A percentile compares a stretch with the other conserved stretches of the same genome.
Evolutionary conservation across 1,139 yeast genomes (phyloP).

Genomic region (Magnusiomyces paraingens): DNA sequence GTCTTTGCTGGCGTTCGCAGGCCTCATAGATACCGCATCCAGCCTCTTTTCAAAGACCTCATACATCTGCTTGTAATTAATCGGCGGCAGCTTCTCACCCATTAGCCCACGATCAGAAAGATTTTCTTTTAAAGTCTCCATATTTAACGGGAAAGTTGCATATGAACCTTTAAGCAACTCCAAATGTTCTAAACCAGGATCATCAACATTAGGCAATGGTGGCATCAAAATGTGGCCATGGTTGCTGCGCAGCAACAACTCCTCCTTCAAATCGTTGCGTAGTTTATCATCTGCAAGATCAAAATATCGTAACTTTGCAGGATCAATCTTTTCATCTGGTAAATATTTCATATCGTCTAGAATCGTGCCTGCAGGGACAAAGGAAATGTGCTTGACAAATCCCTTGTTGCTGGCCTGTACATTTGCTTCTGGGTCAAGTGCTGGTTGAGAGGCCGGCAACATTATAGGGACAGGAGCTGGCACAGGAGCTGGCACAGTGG

Average conservation of each 20-base stretch:
- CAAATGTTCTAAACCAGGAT: constrained; percentile 4
- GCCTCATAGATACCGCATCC: constrained; percentile 3
- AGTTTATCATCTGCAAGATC: too few species aligned
- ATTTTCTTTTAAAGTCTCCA: constrained; percentile 4
- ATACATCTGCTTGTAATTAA: neutral
- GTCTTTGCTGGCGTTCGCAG: neutral
- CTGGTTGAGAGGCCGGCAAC: too few species aligned
- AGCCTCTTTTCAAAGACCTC: constrained; percentile 2
- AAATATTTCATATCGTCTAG: neutral
- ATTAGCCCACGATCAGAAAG: neutral
- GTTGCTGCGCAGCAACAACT: constrained; percentile 93
- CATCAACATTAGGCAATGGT: constrained; percentile 9
- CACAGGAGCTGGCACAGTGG: too few species aligned
- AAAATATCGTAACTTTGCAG: too few species aligned
- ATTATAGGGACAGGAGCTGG: too few species aligned
- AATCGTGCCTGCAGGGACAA: constrained; percentile 1
- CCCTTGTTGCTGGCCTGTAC: constrained; percentile 1
- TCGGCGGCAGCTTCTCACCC: neutral
- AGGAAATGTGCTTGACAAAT: constrained; percentile 1
- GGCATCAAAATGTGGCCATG: constrained; percentile 74
- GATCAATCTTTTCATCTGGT: too few species aligned
- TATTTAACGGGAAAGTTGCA: neutral
- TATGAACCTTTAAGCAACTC: constrained; percentile 2
- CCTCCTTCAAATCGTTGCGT: constrained; percentile 68
- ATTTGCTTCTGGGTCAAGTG: too few species aligned